Evolutionary conservation across 176 grass and related monocot species (phyloP).

Genomic region (Urochloa ruziziensis): DNA sequence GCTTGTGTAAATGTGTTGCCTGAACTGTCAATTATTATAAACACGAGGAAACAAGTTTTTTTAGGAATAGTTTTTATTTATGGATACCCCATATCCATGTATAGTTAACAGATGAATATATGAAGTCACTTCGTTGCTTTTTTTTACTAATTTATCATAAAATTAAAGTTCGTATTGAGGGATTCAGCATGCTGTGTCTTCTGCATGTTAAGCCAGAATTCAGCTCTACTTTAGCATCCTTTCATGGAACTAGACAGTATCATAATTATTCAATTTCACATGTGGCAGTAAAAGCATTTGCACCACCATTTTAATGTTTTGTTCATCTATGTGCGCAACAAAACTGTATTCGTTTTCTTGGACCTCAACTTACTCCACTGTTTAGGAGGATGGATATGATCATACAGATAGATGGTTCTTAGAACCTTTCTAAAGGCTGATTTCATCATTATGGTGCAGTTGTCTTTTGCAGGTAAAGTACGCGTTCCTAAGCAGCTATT

Average conservation of each 20-base stretch:
- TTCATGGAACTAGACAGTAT: slow-evolving; percentile 2
- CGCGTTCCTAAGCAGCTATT: slow-evolving; percentile 85
- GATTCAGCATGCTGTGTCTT: background rate
- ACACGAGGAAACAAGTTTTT: background rate
- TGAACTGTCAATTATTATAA: background rate
- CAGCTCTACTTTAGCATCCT: background rate
- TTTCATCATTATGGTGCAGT: slow-evolving; percentile 52
- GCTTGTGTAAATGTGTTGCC: background rate
- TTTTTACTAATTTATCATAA: background rate
- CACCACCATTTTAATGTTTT: background rate
- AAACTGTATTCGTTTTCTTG: background rate
- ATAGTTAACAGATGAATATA: background rate
- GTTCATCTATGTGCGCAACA: background rate
- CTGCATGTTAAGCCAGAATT: slow-evolving; percentile 4
- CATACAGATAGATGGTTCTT: slow-evolving; percentile 28
- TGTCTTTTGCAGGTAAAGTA: slow-evolving; percentile 78
- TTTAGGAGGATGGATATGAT: background rate
- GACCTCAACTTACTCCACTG: slow-evolving; percentile 11
- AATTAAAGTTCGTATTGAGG: background rate
- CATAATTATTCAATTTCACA: background rate
- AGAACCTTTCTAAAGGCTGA: slow-evolving; percentile 36
- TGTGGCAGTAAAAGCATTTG: background rate
- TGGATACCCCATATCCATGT: background rate
- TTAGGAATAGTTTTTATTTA: background rate
- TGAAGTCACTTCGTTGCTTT: background rate